phyloP scores from a whole-genome alignment of 2,329 filamentous ascomycete species.

The Juglanconis juglandina region DNA sequence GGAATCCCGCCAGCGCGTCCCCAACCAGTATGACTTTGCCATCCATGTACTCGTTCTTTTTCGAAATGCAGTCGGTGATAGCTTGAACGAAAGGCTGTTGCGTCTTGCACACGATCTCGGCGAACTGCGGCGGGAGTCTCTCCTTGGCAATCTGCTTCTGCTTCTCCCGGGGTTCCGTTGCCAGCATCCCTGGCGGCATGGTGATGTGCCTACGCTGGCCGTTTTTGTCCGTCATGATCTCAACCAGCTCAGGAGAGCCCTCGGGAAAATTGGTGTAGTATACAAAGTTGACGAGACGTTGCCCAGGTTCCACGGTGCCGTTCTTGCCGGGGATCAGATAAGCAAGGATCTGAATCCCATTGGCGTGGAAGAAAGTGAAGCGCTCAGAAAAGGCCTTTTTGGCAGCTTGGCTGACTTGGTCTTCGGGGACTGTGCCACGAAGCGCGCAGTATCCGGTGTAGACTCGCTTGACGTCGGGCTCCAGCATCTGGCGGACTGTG shows the following conservation, averaged over 20 bases:
- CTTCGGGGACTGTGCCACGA: slow-evolving; percentile 38
- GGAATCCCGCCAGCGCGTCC: slow-evolving; percentile 42
- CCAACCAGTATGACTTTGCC: slow-evolving; percentile 39
- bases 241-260: slow-evolving; percentile 28
- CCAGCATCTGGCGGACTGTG: slow-evolving; percentile 32
- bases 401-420: slow-evolving; percentile 32
- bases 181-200: slow-evolving; percentile 33
- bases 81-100: slow-evolving; percentile 38
- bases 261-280: slow-evolving; percentile 42
- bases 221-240: slow-evolving; percentile 33
- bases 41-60: slow-evolving; percentile 32
- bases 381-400: slow-evolving; percentile 32
- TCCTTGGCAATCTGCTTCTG: slow-evolving; percentile 31
- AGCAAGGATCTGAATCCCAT: slow-evolving; percentile 36
- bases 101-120: slow-evolving; percentile 38
- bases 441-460: slow-evolving; percentile 41
- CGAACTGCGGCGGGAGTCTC: slow-evolving; percentile 35
- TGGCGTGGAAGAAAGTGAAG: slow-evolving; percentile 38
- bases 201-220: slow-evolving; percentile 33
- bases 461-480: slow-evolving; percentile 26
- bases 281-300: slow-evolving; percentile 42
- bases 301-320: slow-evolving; percentile 35
- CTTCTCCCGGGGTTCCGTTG: slow-evolving; percentile 30
- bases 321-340: slow-evolving; percentile 40
- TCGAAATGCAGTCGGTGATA: slow-evolving; percentile 37